A percentile compares a stretch with the other conserved stretches of the same genome.
Evolutionary conservation across 73 alveolate species (phyloP).

Genomic region (Urostyla sp.): DNA sequence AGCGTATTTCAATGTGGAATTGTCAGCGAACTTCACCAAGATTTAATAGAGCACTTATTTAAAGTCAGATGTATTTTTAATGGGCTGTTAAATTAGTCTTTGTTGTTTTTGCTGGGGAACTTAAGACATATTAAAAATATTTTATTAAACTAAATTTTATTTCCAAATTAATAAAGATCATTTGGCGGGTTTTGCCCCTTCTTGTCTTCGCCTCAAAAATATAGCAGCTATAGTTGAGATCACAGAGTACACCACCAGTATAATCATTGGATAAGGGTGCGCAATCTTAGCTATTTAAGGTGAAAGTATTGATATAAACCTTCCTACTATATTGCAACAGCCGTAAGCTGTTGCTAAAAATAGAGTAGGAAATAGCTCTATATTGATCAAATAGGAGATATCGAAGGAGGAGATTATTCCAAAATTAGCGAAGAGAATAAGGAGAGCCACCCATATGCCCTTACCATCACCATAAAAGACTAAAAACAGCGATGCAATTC

Average conservation of each 20-base stretch:
- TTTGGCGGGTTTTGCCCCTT: background rate
- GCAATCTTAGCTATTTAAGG: constrained; percentile 34
- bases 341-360: constrained; percentile 55
- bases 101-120: background rate
- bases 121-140: background rate
- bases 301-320: constrained; percentile 6
- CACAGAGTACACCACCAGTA: constrained; percentile 4
- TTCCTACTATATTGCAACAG: constrained; percentile 3
- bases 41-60: background rate
- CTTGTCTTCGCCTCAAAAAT: background rate
- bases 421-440: constrained; percentile 25
- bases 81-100: background rate
- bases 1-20: constrained; percentile 51
- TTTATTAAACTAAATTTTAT: too few species aligned
- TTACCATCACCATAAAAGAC: background rate
- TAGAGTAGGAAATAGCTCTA: constrained; percentile 24
- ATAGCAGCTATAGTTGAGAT: background rate
- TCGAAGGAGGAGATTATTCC: constrained; percentile 29
- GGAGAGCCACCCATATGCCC: constrained; percentile 4
- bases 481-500: background rate
- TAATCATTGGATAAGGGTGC: constrained; percentile 43
- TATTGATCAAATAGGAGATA: constrained; percentile 1
- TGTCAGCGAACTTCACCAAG: constrained; percentile 55
- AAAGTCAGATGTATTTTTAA: background rate
- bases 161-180: too few species aligned